Evolutionary conservation across 179 eudicot genomes (phyloP).

Genomic region (Silene coronaria): DNA sequence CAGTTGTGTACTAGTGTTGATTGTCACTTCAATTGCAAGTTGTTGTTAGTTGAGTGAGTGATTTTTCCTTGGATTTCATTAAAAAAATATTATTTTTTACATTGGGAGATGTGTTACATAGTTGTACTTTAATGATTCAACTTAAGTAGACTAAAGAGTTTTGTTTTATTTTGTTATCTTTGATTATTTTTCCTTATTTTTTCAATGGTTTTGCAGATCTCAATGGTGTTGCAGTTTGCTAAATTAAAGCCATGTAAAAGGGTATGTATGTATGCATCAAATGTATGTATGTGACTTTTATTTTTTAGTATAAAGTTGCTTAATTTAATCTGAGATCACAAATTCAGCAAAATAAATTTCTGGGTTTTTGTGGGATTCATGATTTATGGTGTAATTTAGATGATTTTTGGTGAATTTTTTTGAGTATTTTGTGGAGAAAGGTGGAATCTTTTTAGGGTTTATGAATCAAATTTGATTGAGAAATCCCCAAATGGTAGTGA

Average conservation of each 20-base stretch:
- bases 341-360: conserved; percentile 10
- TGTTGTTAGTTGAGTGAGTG: conserved; percentile 37
- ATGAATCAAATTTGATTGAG: neutral
- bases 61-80: neutral
- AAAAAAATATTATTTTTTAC: neutral
- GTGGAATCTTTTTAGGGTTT: conserved; percentile 4
- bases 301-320: conserved; percentile 16
- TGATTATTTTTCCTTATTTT: conserved; percentile 11
- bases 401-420: conserved; percentile 17
- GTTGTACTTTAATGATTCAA: neutral
- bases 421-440: conserved; percentile 21
- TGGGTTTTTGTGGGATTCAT: conserved; percentile 24
- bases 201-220: conserved; percentile 35
- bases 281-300: conserved; percentile 17
- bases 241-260: conserved; percentile 16
- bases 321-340: conserved; percentile 8
- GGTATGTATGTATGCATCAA: conserved; percentile 10
- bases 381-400: conserved; percentile 18
- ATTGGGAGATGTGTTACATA: conserved; percentile 21
- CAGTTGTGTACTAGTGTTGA: conserved; percentile 18
- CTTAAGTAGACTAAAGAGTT: neutral
- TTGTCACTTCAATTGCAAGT: conserved; percentile 40
- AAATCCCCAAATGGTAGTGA: conserved; percentile 16
- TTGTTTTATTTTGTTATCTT: neutral
- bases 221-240: conserved; percentile 23